phyloP scores from a whole-genome alignment of 2,329 filamentous ascomycete species.

The Fusarium piperis region DNA sequence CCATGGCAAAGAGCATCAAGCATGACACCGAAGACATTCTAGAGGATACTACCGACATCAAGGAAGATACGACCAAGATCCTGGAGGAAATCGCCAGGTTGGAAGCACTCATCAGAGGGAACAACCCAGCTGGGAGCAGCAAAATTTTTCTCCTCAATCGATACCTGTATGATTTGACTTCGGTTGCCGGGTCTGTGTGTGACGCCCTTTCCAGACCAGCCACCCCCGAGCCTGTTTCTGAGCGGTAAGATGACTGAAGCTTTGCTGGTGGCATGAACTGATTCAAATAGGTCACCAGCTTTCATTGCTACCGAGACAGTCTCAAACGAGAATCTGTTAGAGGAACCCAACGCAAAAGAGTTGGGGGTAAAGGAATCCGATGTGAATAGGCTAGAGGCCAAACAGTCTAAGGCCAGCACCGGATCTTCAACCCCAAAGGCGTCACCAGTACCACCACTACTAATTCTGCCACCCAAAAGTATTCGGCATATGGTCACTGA shows the following conservation, averaged over 20 bases:
- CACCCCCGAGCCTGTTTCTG: not conserved
- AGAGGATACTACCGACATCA: not conserved
- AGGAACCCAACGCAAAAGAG: not conserved
- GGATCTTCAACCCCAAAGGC: not conserved
- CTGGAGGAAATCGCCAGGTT: not conserved
- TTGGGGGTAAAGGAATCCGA: not conserved
- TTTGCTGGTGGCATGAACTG: not conserved
- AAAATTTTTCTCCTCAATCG: not conserved
- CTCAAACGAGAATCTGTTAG: not conserved
- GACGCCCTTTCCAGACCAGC: not conserved
- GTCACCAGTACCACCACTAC: too few relatives aligned
- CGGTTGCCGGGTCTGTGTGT: not conserved
- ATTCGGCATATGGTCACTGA: not conserved
- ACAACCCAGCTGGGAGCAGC: not conserved
- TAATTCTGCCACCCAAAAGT: not conserved
- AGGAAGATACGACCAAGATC: not conserved
- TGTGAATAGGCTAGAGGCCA: not conserved
- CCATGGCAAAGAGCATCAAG: conserved; percentile 1
- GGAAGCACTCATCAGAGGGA: not conserved
- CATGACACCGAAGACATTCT: conserved; percentile 5
- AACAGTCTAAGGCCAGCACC: not conserved
- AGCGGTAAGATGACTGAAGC: not conserved
- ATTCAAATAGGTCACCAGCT: not conserved
- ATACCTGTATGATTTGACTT: not conserved
- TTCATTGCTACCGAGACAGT: not conserved